These are phyloP conservation scores for Amoebophrya sp. DNA, from an alignment of 169 alveolate species.

Conservation along the genomic window DNA sequence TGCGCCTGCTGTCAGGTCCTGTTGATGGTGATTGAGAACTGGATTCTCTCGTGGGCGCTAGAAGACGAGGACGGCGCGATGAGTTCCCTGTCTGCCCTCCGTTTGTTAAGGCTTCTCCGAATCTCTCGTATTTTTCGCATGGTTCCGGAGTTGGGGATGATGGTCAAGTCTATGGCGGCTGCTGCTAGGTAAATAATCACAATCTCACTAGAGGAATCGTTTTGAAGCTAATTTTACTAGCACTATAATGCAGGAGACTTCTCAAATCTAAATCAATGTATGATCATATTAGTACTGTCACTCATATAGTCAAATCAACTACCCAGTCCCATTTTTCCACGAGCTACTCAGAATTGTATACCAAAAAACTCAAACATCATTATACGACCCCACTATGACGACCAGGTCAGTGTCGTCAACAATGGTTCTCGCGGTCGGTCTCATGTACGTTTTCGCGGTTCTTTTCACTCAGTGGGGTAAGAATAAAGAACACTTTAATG, in stretches of 20 bases:
- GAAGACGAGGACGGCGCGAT: background rate
- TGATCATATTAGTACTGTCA: no score
- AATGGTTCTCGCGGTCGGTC: constrained; percentile 1
- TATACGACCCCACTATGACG: background rate
- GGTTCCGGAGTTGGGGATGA: constrained; percentile 38
- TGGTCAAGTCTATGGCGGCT: constrained; percentile 39
- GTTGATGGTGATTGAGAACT: constrained; percentile 33
- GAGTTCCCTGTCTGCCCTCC: constrained; percentile 28
- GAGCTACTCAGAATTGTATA: no score
- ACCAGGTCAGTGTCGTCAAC: constrained; percentile 15
- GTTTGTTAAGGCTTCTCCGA: constrained; percentile 28
- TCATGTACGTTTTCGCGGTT: background rate
- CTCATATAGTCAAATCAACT: no score
- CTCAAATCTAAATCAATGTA: no score
- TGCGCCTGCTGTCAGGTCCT: constrained; percentile 29
- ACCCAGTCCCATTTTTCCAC: no score
- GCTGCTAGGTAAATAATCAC: constrained; percentile 35
- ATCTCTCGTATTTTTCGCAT: constrained; percentile 30
- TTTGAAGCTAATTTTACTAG: no score
- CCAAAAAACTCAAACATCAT: no score
- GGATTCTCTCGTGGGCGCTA: constrained; percentile 7
- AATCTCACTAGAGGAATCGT: no score
- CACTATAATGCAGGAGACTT: no score
- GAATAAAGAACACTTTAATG: background rate
- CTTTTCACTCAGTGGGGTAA: constrained; percentile 10